Conservation (phyloP, 208 protist species). For the Angomonas ambiguus region DNA sequence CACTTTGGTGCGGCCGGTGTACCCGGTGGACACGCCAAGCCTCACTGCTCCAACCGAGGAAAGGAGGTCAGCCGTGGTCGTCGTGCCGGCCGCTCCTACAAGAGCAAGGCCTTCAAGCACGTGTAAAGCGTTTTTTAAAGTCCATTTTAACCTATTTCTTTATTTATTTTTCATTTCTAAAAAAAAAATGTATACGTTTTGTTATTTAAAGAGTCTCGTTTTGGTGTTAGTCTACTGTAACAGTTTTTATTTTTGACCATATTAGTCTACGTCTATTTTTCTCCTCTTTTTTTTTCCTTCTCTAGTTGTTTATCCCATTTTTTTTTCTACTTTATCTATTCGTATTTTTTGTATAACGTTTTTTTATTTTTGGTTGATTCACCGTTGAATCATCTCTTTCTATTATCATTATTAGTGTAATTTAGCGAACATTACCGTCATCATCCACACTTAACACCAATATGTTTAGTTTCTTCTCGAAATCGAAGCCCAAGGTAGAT, state of each 20-base stretch:
- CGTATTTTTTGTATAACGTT: constrained; percentile 1
- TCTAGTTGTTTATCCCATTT: not conserved
- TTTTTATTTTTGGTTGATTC: not conserved
- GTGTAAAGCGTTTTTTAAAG: constrained; percentile 44
- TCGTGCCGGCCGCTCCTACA: constrained; percentile 82
- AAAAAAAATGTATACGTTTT: constrained; percentile 20
- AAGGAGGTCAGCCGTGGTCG: constrained; percentile 94
- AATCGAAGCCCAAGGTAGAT: not conserved
- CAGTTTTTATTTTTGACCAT: not conserved
- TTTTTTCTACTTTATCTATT: too few relatives aligned
- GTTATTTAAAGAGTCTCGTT: not conserved
- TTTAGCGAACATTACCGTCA: not conserved
- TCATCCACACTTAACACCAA: too few relatives aligned
- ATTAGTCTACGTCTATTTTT: not conserved
- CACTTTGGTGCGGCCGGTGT: constrained; percentile 98
- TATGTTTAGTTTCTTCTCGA: not conserved
- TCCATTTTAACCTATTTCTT: constrained; percentile 18
- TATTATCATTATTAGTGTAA: not conserved
- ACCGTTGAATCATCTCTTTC: too few relatives aligned
- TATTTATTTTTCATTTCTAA: constrained; percentile 16
- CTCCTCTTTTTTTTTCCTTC: not conserved
- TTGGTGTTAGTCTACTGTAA: not conserved
- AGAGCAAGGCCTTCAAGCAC: constrained; percentile 74
- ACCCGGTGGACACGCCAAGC: constrained; percentile 89
- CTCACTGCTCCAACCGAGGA: constrained; percentile 71